Conservation (phyloP, 2,329 filamentous ascomycete species). For the Lachnellula arida region DNA sequence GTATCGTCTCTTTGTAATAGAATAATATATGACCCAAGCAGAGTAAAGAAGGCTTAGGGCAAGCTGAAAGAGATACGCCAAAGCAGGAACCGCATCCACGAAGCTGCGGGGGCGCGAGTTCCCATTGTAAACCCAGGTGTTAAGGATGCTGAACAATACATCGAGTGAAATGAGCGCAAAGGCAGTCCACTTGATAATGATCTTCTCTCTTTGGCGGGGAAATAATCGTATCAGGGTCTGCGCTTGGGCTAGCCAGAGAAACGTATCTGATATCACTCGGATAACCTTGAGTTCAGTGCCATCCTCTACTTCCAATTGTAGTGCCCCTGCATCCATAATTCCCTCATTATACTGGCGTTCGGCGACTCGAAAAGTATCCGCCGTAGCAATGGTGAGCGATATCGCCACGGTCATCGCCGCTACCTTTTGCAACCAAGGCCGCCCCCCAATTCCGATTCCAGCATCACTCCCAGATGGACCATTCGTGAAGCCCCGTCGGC, state of each 20-base stretch:
- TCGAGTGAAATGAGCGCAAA: slow-evolving; percentile 91
- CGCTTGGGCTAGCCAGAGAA: slow-evolving; percentile 94
- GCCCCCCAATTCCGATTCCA: slow-evolving; percentile 79
- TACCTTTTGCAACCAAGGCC: slow-evolving; percentile 89
- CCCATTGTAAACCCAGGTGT: slow-evolving; percentile 68
- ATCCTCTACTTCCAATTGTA: slow-evolving; percentile 76
- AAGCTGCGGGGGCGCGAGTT: slow-evolving; percentile 67
- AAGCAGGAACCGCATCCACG: slow-evolving; percentile 79
- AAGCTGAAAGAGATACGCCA: slow-evolving; percentile 68
- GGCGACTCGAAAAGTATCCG: slow-evolving; percentile 83
- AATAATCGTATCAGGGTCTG: slow-evolving; percentile 95
- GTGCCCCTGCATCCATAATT: slow-evolving; percentile 69
- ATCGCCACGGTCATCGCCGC: slow-evolving; percentile 70
- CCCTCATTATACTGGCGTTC: slow-evolving; percentile 75
- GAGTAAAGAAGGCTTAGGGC: slow-evolving; percentile 67
- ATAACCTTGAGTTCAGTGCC: slow-evolving; percentile 85
- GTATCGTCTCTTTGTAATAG: slow-evolving; percentile 64
- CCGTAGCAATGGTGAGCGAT: slow-evolving; percentile 88
- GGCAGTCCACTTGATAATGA: slow-evolving; percentile 98
- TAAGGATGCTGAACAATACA: slow-evolving; percentile 83
- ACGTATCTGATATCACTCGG: slow-evolving; percentile 89
- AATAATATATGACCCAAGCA: slow-evolving; percentile 71
- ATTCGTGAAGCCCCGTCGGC: slow-evolving; percentile 78
- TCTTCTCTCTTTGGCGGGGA: slow-evolving; percentile 92
- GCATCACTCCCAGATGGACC: slow-evolving; percentile 64